Conservation (phyloP, 495 filamentous ascomycete species). For the Penicillium simplicissimum region DNA sequence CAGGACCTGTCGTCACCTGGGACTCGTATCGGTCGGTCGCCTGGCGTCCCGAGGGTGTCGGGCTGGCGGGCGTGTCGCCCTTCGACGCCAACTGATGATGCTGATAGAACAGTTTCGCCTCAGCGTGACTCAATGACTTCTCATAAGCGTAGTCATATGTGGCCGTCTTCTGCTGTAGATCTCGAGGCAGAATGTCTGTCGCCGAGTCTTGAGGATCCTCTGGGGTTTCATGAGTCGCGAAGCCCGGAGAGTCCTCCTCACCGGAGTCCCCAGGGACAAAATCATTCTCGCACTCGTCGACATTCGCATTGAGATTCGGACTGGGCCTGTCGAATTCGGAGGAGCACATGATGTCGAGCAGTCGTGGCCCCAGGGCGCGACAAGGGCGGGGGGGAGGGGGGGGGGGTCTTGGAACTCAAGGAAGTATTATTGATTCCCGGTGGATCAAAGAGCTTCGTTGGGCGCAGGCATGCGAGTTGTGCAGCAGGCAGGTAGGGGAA, state of each 20-base stretch:
- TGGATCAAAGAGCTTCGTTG: not conserved
- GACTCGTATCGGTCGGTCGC: constrained; percentile 14
- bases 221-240: constrained; percentile 19
- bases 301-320: constrained; percentile 31
- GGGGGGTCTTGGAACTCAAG: not conserved
- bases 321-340: constrained; percentile 18
- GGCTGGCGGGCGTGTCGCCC: constrained; percentile 25
- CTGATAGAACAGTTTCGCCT: constrained; percentile 95
- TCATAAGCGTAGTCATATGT: constrained; percentile 87
- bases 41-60: constrained; percentile 18
- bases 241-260: constrained; percentile 5
- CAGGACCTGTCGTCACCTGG: constrained; percentile 5
- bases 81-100: constrained; percentile 65
- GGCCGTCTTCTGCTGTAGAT: constrained; percentile 75
- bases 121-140: constrained; percentile 84
- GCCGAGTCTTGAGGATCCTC: constrained; percentile 8
- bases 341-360: constrained; percentile 25
- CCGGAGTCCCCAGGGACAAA: constrained; percentile 13
- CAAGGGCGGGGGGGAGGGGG: too few species aligned
- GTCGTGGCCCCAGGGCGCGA: not conserved
- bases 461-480: too few species aligned
- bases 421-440: not conserved
- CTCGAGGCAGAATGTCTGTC: constrained; percentile 63
- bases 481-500: not conserved
- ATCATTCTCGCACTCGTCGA: constrained; percentile 13